Conservation (phyloP, 163 green algal species). For the Volvox carteri region DNA sequence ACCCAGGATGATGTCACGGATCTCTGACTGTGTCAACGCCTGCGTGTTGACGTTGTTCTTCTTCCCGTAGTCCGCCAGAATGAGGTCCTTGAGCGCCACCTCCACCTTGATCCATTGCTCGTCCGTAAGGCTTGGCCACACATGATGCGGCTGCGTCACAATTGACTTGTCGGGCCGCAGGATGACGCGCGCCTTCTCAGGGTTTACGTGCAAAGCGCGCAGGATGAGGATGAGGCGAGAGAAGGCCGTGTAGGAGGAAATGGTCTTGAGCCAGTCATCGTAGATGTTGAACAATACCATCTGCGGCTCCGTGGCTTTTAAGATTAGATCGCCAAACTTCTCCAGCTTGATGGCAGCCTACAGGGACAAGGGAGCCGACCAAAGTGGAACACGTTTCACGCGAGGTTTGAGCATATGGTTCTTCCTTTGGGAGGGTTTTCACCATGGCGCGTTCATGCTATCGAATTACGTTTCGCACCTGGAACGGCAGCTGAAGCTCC, state of each 20-base stretch:
- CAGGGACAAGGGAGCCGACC: neutral
- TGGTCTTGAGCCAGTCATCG: conserved; percentile 99
- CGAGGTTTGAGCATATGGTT: too few relatives aligned
- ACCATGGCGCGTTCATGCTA: too few relatives aligned
- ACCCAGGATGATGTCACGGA: conserved; percentile 99
- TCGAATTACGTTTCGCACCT: too few relatives aligned
- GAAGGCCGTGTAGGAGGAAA: conserved; percentile 96
- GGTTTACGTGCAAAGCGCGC: conserved; percentile 97
- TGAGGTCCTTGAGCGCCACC: conserved; percentile 98
- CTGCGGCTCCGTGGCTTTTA: conserved; percentile 91
- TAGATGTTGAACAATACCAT: conserved; percentile 99
- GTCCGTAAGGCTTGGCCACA: conserved; percentile 98
- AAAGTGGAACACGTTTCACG: too few relatives aligned
- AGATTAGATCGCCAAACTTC: conserved; percentile 98
- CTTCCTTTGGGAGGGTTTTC: too few relatives aligned
- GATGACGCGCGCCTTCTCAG: conserved; percentile 97
- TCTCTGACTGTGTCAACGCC: conserved; percentile 89
- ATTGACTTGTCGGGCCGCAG: conserved; percentile 96
- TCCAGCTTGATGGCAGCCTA: conserved; percentile 97
- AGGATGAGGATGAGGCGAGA: conserved; percentile 98
- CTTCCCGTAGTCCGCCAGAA: conserved; percentile 98
- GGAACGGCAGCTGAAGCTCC: conserved; percentile 99
- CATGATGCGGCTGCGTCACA: conserved; percentile 97
- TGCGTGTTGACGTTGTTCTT: conserved; percentile 99
- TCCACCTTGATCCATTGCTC: conserved; percentile 96